Percentiles rank a stretch among this genome's conserved stretches.
These are phyloP conservation scores for Verticillium tricorpus DNA, from an alignment of 2,329 filamentous ascomycete genomes.

Conservation along the genomic window DNA sequence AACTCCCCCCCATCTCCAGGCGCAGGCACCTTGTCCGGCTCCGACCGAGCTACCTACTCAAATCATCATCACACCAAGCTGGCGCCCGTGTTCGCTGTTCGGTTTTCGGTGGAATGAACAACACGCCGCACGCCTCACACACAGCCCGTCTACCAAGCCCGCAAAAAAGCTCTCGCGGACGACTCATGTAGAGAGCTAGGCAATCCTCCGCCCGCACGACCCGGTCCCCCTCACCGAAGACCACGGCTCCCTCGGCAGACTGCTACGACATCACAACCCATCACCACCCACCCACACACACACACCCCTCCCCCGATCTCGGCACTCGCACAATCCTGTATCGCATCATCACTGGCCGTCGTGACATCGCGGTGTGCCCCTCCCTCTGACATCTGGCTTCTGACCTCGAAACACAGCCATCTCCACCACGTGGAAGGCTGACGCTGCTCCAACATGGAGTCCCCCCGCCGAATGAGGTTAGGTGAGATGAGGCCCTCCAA, in stretches of 20 bases:
- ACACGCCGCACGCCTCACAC: neutral
- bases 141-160: neutral
- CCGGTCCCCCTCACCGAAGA: neutral
- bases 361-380: neutral
- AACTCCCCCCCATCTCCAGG: neutral
- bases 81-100: neutral
- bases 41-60: neutral
- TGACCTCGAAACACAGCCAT: neutral
- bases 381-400: neutral
- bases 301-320: neutral
- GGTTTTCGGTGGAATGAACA: neutral
- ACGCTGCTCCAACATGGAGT: too few species aligned
- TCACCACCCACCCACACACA: neutral
- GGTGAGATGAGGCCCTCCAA: neutral
- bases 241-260: neutral
- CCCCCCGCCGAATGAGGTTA: too few species aligned
- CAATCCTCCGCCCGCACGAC: neutral
- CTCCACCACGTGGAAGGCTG: too few species aligned
- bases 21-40: neutral
- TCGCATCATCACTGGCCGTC: neutral
- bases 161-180: neutral
- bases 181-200: neutral
- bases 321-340: neutral
- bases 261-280: neutral
- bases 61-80: neutral